Base-by-base conservation (phyloP, 768 basidiomycete species). In the Austroboletus festivus region DNA sequence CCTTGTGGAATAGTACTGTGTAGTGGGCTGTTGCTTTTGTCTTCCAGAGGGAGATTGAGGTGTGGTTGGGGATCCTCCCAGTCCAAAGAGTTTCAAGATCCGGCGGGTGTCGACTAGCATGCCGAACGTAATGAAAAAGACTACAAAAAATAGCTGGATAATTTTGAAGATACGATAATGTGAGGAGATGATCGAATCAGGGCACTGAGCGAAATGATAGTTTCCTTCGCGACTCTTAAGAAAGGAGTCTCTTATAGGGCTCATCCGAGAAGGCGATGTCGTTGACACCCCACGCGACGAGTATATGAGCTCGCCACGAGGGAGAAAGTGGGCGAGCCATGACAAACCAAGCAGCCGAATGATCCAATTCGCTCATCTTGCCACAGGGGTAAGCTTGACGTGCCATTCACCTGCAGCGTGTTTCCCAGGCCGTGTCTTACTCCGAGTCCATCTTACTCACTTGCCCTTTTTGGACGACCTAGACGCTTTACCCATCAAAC, bases 1-100 rank as follows among this genome's bases (percentile, higher is more conserved):
- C 65, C 55, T 56, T 35, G 65, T 30, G 20, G 55, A 23, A 28
- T 38, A 53, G 42, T 62, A 61, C 43, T 65, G 65, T 18, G 60
- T 68, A 16, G 47, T 44, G 1, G 60, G 58, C 40, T 60, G 45
- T 44, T 53, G 54, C 40, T 43, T 58, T 39, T 60, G 62, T 42
- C 19, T 48, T 16, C 55, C 31, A 39, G 59, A 28, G 21, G 54
- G n/a, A 13, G 64, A 46, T 21, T 55, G 65, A 33, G 62, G 52
- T 23, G 56, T 51, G 22, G 59, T 51, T 30, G 65, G 58, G 24
- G 62, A 64, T 43, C 56, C 54, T 38, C 67, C 62, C 30, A 67
- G 52, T 41, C 63, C 59, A 52, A 64, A 56, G 33, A 69, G 50
- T 39, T 44, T 69, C 67, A 65, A 63, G 60, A 68, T 59, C 50